phyloP scores from a whole-genome alignment of 305 asterid species.

The Andrographis paniculata region DNA sequence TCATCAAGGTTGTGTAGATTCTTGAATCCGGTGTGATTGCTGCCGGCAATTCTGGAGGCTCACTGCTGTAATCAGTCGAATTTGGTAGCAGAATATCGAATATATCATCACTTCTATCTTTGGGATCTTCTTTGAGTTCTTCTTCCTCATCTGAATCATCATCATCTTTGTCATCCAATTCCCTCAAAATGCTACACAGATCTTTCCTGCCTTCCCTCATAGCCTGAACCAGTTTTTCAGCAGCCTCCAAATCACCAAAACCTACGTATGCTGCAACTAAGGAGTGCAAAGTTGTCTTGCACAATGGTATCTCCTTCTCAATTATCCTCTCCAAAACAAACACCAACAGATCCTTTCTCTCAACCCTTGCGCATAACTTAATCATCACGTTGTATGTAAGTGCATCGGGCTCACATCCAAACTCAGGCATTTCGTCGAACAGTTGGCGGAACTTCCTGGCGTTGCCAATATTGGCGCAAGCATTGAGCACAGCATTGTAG shows the following conservation, averaged over 20 bases:
- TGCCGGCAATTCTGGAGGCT: slow-evolving; percentile 50
- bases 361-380: slow-evolving; percentile 69
- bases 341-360: slow-evolving; percentile 73
- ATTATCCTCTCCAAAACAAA: slow-evolving; percentile 74
- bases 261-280: slow-evolving; percentile 92
- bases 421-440: slow-evolving; percentile 75
- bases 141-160: slow-evolving; percentile 18
- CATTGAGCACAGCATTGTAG: slow-evolving; percentile 82
- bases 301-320: slow-evolving; percentile 40
- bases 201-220: slow-evolving; percentile 84
- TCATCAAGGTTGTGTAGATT: slow-evolving; percentile 85
- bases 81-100: slow-evolving; percentile 61
- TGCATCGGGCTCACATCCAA: slow-evolving; percentile 65
- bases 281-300: slow-evolving; percentile 80
- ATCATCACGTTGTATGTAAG: slow-evolving; percentile 83
- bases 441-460: slow-evolving; percentile 48
- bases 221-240: slow-evolving; percentile 69
- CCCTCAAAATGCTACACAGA: slow-evolving; percentile 67
- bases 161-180: slow-evolving; percentile 18
- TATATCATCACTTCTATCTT: slow-evolving; percentile 14
- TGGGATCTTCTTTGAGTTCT: no score
- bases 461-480: slow-evolving; percentile 81
- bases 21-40: slow-evolving; percentile 60
- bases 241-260: slow-evolving; percentile 70
- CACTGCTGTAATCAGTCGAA: slow-evolving; percentile 27